Percentiles rank a stretch among this genome's conserved stretches.
These are phyloP conservation scores for Blumeria hordei DNA, from an alignment of 2,329 filamentous ascomycete species.

Conservation along the genomic window DNA sequence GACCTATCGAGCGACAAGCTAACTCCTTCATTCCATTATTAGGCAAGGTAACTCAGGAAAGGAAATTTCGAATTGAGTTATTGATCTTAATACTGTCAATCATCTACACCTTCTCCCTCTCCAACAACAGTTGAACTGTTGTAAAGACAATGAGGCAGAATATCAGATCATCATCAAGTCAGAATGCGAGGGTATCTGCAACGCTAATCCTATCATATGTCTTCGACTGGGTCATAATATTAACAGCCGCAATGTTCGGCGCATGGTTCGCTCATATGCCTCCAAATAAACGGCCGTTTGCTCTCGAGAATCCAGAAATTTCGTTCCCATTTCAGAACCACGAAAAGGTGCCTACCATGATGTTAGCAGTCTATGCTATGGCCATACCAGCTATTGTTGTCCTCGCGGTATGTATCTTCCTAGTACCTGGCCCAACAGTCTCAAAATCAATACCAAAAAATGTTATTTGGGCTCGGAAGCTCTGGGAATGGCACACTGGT, in stretches of 20 bases:
- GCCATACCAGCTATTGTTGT: constrained; percentile 44
- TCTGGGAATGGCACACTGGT: constrained; percentile 78
- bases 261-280: constrained; percentile 30
- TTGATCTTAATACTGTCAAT: too few relatives aligned
- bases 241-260: constrained; percentile 33
- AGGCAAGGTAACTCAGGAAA: too few relatives aligned
- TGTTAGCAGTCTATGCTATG: constrained; percentile 39
- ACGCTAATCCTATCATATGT: constrained; percentile 37
- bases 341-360: constrained; percentile 46
- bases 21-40: too few relatives aligned
- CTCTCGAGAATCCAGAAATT: constrained; percentile 49
- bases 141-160: too few relatives aligned
- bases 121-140: too few relatives aligned
- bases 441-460: constrained; percentile 34
- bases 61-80: too few relatives aligned
- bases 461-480: constrained; percentile 52
- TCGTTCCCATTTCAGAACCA: constrained; percentile 45
- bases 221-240: constrained; percentile 48
- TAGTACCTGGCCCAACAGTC: constrained; percentile 50
- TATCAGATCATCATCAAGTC: too few relatives aligned
- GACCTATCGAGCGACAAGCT: too few relatives aligned
- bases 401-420: constrained; percentile 37
- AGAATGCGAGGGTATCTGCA: constrained; percentile 3
- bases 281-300: constrained; percentile 48
- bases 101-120: too few relatives aligned